These are phyloP conservation scores for Stellera chamaejasme DNA, from an alignment of 345 rosid species.

Conservation along the genomic window DNA sequence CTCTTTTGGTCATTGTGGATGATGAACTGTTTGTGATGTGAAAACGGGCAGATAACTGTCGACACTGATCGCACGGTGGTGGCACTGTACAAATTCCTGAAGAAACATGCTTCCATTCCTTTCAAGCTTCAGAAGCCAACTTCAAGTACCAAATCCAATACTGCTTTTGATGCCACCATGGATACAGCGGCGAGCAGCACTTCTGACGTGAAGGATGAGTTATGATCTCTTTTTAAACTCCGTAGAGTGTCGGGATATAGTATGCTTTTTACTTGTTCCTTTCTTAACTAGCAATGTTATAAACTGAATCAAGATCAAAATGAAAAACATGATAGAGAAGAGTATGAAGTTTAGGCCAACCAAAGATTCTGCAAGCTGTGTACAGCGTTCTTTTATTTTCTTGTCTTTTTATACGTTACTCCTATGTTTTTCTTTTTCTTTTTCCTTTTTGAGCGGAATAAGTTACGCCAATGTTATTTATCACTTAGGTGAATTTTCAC, in stretches of 20 bases:
- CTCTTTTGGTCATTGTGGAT: not conserved
- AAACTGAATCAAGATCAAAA: no score
- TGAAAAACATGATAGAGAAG: no score
- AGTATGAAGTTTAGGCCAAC: no score
- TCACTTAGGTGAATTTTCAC: no score
- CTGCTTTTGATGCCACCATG: conserved; percentile 27
- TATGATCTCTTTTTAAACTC: conserved; percentile 36
- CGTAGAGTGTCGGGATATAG: not conserved
- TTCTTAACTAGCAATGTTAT: no score
- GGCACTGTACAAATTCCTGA: conserved; percentile 81
- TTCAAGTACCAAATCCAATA: conserved; percentile 38
- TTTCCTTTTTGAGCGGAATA: no score
- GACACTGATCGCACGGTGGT: conserved; percentile 93
- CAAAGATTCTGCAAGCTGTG: not conserved
- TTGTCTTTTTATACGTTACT: no score
- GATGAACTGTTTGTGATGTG: conserved; percentile 1
- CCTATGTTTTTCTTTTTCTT: no score
- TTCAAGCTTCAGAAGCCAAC: conserved; percentile 87
- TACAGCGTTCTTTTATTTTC: not conserved
- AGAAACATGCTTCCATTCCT: conserved; percentile 85
- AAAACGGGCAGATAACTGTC: conserved; percentile 54
- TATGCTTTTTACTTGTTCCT: not conserved
- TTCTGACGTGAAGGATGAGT: conserved; percentile 59
- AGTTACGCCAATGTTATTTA: no score
- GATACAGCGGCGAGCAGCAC: conserved; percentile 18